phyloP scores from a whole-genome alignment of 345 rosid species.

The Psidium friedrichsthalianum region DNA sequence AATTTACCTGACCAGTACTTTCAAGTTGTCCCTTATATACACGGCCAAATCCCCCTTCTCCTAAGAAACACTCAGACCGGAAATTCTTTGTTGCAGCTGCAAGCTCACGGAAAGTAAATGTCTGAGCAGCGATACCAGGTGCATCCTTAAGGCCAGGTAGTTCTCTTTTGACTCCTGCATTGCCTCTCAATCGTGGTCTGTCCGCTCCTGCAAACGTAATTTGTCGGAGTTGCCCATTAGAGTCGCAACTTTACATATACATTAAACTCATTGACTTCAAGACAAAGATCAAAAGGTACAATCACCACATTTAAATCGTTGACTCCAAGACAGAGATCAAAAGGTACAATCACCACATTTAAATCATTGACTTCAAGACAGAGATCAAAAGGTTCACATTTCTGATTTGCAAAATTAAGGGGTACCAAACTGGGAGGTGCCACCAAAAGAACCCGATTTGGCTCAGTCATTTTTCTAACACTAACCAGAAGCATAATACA shows the following conservation, averaged over 20 bases:
- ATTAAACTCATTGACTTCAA: neutral
- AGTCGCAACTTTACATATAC: neutral
- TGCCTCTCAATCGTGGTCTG: slow-evolving; percentile 54
- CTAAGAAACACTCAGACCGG: slow-evolving; percentile 78
- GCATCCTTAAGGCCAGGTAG: slow-evolving; percentile 42
- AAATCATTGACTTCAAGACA: too few species aligned
- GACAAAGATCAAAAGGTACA: too few species aligned
- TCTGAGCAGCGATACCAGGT: slow-evolving; percentile 78
- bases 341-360: neutral
- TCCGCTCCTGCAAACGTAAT: slow-evolving; percentile 52
- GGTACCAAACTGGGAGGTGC: neutral
- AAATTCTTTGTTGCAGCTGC: slow-evolving; percentile 90
- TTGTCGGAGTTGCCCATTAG: neutral
- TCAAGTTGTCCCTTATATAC: slow-evolving; percentile 89
- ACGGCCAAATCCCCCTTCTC: slow-evolving; percentile 98
- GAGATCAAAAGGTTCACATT: neutral
- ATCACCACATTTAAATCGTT: neutral
- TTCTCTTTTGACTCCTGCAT: slow-evolving; percentile 58
- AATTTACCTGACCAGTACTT: slow-evolving; percentile 82
- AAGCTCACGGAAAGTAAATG: slow-evolving; percentile 79
- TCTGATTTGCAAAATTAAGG: neutral
- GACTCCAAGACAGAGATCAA: neutral
- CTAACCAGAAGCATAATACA: neutral
- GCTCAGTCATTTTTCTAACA: neutral
- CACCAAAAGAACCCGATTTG: neutral